Evolutionary conservation across 176 grass and related monocot species (phyloP).

Genomic region (Phoenix roebelenii): DNA sequence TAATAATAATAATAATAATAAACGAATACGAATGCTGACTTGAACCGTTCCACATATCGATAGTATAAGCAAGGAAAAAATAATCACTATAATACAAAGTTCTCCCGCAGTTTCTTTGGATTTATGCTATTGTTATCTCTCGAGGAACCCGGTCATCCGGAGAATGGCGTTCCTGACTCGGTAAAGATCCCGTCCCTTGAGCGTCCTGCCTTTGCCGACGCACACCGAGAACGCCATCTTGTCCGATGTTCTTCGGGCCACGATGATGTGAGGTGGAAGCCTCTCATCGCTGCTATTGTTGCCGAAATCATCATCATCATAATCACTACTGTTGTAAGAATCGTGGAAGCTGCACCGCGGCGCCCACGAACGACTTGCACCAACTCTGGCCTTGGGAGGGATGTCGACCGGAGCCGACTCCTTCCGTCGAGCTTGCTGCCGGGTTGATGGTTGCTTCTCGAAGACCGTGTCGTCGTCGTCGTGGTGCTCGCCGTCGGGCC

Average conservation of each 20-base stretch:
- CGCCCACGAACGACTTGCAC: conserved; percentile 33
- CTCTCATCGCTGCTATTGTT: neutral
- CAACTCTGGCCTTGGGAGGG: neutral
- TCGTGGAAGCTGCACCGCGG: neutral
- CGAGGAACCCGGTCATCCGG: conserved; percentile 68
- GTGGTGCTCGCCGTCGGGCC: conserved; percentile 6
- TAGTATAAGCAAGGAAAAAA: too few relatives aligned
- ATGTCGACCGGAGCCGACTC: conserved; percentile 24
- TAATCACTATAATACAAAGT: too few relatives aligned
- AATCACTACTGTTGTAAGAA: neutral
- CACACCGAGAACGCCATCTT: conserved; percentile 55
- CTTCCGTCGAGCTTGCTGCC: too few relatives aligned
- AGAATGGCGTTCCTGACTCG: conserved; percentile 50
- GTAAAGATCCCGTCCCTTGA: conserved; percentile 67
- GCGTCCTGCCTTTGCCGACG: conserved; percentile 64
- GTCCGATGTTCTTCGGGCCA: conserved; percentile 1
- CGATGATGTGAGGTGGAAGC: conserved; percentile 41
- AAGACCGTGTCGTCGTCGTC: too few relatives aligned
- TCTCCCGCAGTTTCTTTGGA: too few relatives aligned
- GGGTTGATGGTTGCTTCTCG: too few relatives aligned
- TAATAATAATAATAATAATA: too few relatives aligned
- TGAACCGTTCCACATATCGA: too few relatives aligned
- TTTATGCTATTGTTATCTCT: conserved; percentile 29
- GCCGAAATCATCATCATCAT: neutral
- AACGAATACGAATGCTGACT: too few relatives aligned